These are phyloP conservation scores for Apiotrichum montevideense DNA, from an alignment of 1,284 basidiomycete species.

Conservation along the genomic window DNA sequence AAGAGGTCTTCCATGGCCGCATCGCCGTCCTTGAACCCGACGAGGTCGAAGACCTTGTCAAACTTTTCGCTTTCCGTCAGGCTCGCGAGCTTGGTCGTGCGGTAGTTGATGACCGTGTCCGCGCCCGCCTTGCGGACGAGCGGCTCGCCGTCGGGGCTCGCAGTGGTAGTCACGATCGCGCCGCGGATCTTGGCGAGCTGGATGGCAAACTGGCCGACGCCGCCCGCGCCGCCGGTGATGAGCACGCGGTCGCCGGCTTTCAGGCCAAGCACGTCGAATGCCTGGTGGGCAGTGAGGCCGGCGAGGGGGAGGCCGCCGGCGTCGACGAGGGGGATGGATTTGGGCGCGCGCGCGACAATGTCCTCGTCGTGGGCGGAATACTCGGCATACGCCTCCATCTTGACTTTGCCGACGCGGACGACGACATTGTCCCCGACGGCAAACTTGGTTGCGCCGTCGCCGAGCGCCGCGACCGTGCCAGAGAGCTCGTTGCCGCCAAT, in stretches of 20 bases:
- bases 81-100: constrained; percentile 6
- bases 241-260: constrained; percentile 31
- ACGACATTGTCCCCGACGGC: constrained; percentile 50
- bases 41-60: constrained; percentile 18
- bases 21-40: constrained; percentile 5
- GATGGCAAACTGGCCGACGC: constrained; percentile 50
- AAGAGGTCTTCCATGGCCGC: constrained; percentile 1
- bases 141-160: constrained; percentile 47
- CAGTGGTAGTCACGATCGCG: constrained; percentile 48
- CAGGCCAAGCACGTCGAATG: constrained; percentile 16
- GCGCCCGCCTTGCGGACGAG: constrained; percentile 49
- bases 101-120: constrained; percentile 45
- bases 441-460: constrained; percentile 7
- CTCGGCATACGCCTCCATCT: constrained; percentile 44
- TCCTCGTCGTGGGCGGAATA: constrained; percentile 31
- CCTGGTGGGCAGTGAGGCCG: constrained; percentile 17
- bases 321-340: constrained; percentile 6
- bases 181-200: constrained; percentile 50
- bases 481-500: constrained; percentile 41
- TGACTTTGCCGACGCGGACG: constrained; percentile 46
- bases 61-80: constrained; percentile 1
- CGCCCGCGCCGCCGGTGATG: constrained; percentile 49
- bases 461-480: constrained; percentile 48
- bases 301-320: constrained; percentile 21
- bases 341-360: constrained; percentile 15